Evolutionary conservation across 2,329 filamentous ascomycete genomes (phyloP), one percentile per base, ranked within the genome.

Genomic region (Tolypocladium tundrense): DNA sequence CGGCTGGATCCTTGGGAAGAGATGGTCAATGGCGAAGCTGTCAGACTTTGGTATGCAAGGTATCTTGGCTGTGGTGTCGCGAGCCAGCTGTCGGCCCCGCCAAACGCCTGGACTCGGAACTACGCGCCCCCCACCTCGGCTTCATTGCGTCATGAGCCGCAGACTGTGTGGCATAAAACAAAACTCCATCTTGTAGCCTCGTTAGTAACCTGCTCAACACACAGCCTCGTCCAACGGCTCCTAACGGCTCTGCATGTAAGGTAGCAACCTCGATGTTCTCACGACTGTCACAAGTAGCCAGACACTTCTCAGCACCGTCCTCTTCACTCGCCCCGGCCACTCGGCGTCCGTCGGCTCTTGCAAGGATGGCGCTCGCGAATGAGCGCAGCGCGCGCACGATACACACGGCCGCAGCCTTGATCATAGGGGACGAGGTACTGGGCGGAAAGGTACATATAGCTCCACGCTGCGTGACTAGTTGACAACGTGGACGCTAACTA

Each of bases 351-450:
- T 53, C 64, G 55, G 54, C 61, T n/a, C 55, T 67, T 40, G 60
- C 57, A 58, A 72, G 62, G 67, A 82, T 80, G 75, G 75, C 69
- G 45, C 59, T 62, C 58, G 57, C 73, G 60, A 70, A 78, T 59
- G 77, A 79, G 59, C 79, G 82, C 62, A 80, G 80, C 67, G 77
- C 81, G 66, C 79, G 86, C 68, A 85, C 82, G 60, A 95, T 97
- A 65, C 86, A 91, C 69, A 97, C 92, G 53, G 94, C 93, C 13
- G 93, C 88, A 58, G 96, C 91, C 72, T 75, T 97, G 62, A 91
- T 99, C 60, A 97, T 99, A 66, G 93, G 93, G n/a, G 93, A 97
- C 74, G 93, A 97, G 73, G 91, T 97, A 6, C 79, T 97, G 4
- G 92, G 91, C 27, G 93, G 94, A 66, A 97, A 97, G 87, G 92